These are phyloP conservation scores for Yarrowia divulgata DNA, from an alignment of 805 yeast species.

Conservation along the genomic window DNA sequence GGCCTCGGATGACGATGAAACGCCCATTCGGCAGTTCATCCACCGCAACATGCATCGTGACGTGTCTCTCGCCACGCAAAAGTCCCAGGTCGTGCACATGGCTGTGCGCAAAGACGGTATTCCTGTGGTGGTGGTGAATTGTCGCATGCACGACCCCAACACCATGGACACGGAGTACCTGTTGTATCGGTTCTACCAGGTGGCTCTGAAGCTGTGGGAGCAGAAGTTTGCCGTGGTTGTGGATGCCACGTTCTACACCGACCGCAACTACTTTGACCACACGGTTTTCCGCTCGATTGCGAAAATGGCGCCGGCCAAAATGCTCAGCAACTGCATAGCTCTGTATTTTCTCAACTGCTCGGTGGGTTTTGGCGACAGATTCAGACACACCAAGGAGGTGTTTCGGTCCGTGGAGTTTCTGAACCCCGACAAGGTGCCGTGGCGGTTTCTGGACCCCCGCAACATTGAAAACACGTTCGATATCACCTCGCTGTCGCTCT, in stretches of 20 bases:
- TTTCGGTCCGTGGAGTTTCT: conserved; percentile 44
- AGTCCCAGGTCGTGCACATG: conserved; percentile 59
- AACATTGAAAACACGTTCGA: conserved; percentile 57
- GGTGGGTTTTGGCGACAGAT: conserved; percentile 43
- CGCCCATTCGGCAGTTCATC: conserved; percentile 74
- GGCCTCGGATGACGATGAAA: not conserved
- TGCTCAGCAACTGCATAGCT: conserved; percentile 60
- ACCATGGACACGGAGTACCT: conserved; percentile 58
- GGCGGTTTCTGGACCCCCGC: conserved; percentile 56
- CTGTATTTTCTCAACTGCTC: conserved; percentile 58
- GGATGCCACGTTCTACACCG: conserved; percentile 71
- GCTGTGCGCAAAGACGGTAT: conserved; percentile 75
- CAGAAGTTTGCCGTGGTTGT: conserved; percentile 65
- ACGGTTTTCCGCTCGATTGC: conserved; percentile 53
- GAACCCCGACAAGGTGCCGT: conserved; percentile 43
- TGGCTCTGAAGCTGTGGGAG: conserved; percentile 75
- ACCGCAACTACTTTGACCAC: conserved; percentile 46
- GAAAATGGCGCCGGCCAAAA: conserved; percentile 60
- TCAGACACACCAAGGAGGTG: conserved; percentile 46
- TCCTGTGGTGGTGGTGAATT: conserved; percentile 66
- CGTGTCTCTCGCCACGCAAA: conserved; percentile 2
- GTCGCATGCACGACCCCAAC: conserved; percentile 51
- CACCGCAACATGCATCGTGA: conserved; percentile 59
- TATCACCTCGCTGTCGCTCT: conserved; percentile 24
- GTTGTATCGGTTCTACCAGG: conserved; percentile 67